Conservation (phyloP, 176 grass and related monocot genomes). For the Echinochloa phyllopogon region DNA sequence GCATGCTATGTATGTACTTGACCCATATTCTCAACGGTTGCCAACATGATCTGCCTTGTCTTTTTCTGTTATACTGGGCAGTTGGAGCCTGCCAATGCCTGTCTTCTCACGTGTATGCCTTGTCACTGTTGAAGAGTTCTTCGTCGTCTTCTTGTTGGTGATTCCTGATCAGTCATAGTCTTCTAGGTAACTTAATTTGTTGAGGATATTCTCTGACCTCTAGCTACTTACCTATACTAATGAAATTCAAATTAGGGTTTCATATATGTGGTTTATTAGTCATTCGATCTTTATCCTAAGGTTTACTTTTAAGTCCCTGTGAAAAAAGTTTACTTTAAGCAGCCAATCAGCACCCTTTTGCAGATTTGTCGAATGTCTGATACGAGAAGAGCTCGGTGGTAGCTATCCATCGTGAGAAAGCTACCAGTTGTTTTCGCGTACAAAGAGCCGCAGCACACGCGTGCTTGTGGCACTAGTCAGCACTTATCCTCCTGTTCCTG, state of each 20-base stretch:
- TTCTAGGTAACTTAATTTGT: not conserved
- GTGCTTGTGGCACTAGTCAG: conserved; percentile 34
- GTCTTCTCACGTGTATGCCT: not conserved
- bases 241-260: not conserved
- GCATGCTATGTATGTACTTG: conserved; percentile 25
- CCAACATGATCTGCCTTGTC: conserved; percentile 26
- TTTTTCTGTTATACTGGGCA: conserved; percentile 7
- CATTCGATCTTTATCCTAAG: conserved; percentile 10
- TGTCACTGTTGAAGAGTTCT: not conserved
- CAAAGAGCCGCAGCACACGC: conserved; percentile 24
- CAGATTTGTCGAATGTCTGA: conserved; percentile 11
- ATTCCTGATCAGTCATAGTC: not conserved
- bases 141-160: not conserved
- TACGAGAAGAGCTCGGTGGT: conserved; percentile 19
- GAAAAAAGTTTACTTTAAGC: not conserved
- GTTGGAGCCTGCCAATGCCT: not conserved
- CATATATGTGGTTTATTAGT: not conserved
- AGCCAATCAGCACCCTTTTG: not conserved
- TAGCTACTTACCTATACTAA: not conserved
- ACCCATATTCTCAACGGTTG: conserved; percentile 25
- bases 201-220: not conserved
- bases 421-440: conserved; percentile 20
- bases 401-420: conserved; percentile 51
- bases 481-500: conserved; percentile 47
- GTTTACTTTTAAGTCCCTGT: not conserved